Evolutionary conservation across 805 yeast species (phyloP).

Genomic region (Brettanomyces naardenensis): DNA sequence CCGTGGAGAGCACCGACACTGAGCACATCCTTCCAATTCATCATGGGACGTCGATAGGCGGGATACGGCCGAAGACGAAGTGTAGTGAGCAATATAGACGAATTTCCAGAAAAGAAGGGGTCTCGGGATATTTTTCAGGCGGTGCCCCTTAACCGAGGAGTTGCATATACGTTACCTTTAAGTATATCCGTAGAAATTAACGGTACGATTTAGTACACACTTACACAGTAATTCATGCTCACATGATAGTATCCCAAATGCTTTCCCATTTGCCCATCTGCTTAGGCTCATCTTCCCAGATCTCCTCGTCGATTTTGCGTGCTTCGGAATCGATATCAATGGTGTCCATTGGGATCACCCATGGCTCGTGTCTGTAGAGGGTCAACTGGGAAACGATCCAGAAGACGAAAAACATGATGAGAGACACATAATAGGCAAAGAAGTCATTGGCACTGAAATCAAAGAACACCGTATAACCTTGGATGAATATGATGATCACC

Average conservation of each 20-base stretch:
- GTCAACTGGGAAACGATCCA: conserved; percentile 47
- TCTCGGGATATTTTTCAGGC: no score
- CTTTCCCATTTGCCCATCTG: conserved; percentile 4
- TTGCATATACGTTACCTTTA: no score
- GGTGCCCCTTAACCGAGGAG: no score
- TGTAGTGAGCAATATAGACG: no score
- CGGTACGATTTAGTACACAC: no score
- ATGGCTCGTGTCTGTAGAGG: conserved; percentile 37
- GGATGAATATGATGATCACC: conserved; percentile 51
- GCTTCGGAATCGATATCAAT: conserved; percentile 35
- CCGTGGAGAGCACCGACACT: background rate
- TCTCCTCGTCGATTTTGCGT: conserved; percentile 28
- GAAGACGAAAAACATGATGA: conserved; percentile 46
- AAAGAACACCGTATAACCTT: conserved; percentile 63
- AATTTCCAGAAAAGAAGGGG: no score
- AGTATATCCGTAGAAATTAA: no score
- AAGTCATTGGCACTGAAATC: conserved; percentile 45
- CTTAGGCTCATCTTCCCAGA: conserved; percentile 34
- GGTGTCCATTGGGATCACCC: conserved; percentile 41
- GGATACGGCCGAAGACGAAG: no score
- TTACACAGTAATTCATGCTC: no score
- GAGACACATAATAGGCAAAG: conserved; percentile 65
- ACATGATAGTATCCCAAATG: conserved; percentile 7
- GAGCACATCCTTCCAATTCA: background rate
- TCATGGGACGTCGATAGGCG: background rate